Conservation (phyloP, 768 basidiomycete species). For the Chalciporus piperatus region DNA sequence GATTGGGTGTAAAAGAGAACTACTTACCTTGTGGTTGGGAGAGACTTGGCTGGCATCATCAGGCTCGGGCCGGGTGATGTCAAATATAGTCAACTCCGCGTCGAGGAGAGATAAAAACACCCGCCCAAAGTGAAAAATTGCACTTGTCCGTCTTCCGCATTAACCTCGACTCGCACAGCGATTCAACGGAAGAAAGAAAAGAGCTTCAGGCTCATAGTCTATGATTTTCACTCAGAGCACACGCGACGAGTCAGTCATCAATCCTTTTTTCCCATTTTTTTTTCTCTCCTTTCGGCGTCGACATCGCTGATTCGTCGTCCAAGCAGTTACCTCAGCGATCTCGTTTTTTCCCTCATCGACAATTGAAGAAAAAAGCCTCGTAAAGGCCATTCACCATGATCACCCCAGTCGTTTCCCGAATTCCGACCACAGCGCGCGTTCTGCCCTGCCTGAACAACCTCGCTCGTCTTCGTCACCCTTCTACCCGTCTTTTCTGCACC, state of each 20-base stretch:
- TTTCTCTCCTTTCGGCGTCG: background rate
- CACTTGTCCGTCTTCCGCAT: background rate
- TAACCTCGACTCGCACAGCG: background rate
- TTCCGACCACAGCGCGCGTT: conserved; percentile 12
- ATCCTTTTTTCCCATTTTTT: background rate
- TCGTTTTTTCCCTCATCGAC: conserved; percentile 27
- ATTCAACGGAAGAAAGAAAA: background rate
- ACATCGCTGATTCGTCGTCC: background rate
- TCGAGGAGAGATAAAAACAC: background rate
- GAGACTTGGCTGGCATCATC: too few relatives aligned
- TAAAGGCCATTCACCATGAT: conserved; percentile 11
- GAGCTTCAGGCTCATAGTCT: conserved; percentile 21
- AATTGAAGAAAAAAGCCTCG: conserved; percentile 10
- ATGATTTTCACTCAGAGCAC: conserved; percentile 34
- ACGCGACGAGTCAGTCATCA: conserved; percentile 32
- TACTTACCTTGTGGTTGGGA: too few relatives aligned
- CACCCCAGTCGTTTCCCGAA: conserved; percentile 1
- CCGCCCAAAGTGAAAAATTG: background rate
- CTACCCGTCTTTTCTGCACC: conserved; percentile 51
- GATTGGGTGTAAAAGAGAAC: too few relatives aligned
- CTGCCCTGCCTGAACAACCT: conserved; percentile 18
- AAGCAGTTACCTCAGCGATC: conserved; percentile 30
- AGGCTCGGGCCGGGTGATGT: too few relatives aligned
- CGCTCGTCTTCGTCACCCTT: conserved; percentile 16
- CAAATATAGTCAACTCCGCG: too few relatives aligned